Base-by-base conservation (phyloP, 176 grass and related monocot species). In the Bromus sterilis region DNA sequence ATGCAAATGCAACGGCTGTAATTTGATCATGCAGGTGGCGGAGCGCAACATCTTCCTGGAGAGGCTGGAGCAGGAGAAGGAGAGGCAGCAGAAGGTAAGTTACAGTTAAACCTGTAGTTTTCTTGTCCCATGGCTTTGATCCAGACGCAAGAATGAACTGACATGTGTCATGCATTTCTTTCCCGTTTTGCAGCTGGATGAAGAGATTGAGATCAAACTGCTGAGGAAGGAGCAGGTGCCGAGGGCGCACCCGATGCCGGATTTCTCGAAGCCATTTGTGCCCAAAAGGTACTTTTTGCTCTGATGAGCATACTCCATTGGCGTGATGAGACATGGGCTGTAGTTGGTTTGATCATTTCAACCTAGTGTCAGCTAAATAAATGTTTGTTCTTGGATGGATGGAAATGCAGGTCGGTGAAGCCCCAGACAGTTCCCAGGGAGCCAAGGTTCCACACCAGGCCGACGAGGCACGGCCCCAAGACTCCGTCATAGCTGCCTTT, bases 201-300 rank as follows among this genome's bases (percentile, higher is more conserved):
- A 90, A 80, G 91, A 95, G 86, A 66, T 91, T 32, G 95, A 95
- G 83, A 88, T 98, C 58, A 90, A 85, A 30, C 75, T 67, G 37
- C 79, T 93, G 28, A 91, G 90, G 85, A 94, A 83, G 80, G 76
- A 93, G 63, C 86, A 80, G 66, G 95, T 93, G 72, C 79, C 82
- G 24, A 95, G 67, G 84, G 95, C 95, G 9, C 90, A 91, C 24
- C 92, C 84, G 0, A 91, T 98, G 95, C 95, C 95, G 5, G 88
- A 89, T 16, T 98, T 98, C 25, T 86, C 89, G 64, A 91, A 16
- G 18, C 95, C 92, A 23, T 95, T 98, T 23, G 9, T 93, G 49
- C 90, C 92, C 12, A 98, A 93, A 85, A 89, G 57, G 95, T 93
- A 85, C 3, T 59, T 48, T 21, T 21, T 4, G 1, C 30, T 67